These are phyloP conservation scores for Pythium brachiatum DNA, from an alignment of 352 stramenopile genomes.

Conservation along the genomic window DNA sequence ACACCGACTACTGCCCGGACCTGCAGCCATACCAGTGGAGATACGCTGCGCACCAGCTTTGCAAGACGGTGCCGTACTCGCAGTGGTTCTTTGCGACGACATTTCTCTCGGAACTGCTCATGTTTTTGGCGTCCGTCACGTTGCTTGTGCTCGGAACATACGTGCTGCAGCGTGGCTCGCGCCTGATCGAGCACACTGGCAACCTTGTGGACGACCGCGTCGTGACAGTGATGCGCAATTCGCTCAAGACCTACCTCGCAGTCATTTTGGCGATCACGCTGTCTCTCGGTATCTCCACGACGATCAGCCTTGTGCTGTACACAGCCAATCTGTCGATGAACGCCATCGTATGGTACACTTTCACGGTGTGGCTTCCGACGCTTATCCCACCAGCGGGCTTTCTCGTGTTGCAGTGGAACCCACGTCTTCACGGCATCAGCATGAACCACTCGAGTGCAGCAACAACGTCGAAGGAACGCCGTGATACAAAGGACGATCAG, in stretches of 20 bases:
- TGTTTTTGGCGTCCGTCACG: constrained; percentile 57
- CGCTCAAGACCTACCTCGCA: constrained; percentile 69
- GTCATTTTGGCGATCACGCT: constrained; percentile 75
- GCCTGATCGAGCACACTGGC: constrained; percentile 71
- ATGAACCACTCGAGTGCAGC: constrained; percentile 32
- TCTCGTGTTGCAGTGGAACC: constrained; percentile 84
- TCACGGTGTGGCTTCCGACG: constrained; percentile 77
- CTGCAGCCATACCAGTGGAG: constrained; percentile 80
- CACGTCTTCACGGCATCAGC: constrained; percentile 67
- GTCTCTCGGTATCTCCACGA: constrained; percentile 54
- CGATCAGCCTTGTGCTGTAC: constrained; percentile 69
- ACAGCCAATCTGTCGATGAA: constrained; percentile 61
- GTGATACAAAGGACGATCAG: constrained; percentile 46
- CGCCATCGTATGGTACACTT: constrained; percentile 75
- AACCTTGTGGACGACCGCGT: constrained; percentile 75
- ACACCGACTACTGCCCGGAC: constrained; percentile 75
- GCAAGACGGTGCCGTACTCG: constrained; percentile 63
- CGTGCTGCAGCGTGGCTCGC: constrained; percentile 63
- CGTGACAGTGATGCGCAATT: constrained; percentile 72
- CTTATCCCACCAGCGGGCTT: constrained; percentile 73
- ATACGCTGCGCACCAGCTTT: constrained; percentile 63
- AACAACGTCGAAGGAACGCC: constrained; percentile 1
- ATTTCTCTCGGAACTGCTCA: constrained; percentile 50
- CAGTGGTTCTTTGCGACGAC: constrained; percentile 56
- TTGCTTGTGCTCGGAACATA: constrained; percentile 67